phyloP scores from a whole-genome alignment of 164 flowering plant species.

The Pachysandra terminalis region DNA sequence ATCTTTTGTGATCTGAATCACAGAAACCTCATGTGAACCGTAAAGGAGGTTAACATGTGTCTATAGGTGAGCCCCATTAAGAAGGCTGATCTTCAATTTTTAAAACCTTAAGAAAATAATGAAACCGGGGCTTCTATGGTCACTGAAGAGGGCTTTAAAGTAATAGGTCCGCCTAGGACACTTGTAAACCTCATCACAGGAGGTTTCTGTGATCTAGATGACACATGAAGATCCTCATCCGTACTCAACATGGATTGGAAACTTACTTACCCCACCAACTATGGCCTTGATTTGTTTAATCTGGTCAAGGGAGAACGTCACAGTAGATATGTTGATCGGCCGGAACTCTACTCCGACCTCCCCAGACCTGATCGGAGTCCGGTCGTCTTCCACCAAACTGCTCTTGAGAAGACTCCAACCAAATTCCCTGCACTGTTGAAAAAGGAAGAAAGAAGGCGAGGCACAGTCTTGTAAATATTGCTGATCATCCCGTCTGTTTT shows the following conservation, averaged over 20 bases:
- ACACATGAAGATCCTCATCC: too few relatives aligned
- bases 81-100: too few relatives aligned
- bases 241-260: not conserved
- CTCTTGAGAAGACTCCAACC: conserved; percentile 43
- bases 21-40: too few relatives aligned
- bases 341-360: conserved; percentile 29
- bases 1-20: too few relatives aligned
- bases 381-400: conserved; percentile 37
- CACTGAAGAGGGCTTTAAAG: too few relatives aligned
- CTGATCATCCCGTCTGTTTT: not conserved
- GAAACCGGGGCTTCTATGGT: too few relatives aligned
- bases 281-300: conserved; percentile 46
- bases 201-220: too few relatives aligned
- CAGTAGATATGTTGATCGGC: conserved; percentile 35
- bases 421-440: conserved; percentile 34
- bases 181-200: too few relatives aligned
- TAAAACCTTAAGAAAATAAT: too few relatives aligned
- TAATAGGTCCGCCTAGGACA: too few relatives aligned
- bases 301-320: conserved; percentile 39
- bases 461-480: conserved; percentile 10
- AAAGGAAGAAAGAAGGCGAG: conserved; percentile 14
- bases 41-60: too few relatives aligned
- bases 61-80: too few relatives aligned
- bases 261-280: conserved; percentile 50
- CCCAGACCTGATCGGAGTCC: conserved; percentile 43